Base-by-base conservation (phyloP, 106 monocot species). In the Gastrodia elata region DNA sequence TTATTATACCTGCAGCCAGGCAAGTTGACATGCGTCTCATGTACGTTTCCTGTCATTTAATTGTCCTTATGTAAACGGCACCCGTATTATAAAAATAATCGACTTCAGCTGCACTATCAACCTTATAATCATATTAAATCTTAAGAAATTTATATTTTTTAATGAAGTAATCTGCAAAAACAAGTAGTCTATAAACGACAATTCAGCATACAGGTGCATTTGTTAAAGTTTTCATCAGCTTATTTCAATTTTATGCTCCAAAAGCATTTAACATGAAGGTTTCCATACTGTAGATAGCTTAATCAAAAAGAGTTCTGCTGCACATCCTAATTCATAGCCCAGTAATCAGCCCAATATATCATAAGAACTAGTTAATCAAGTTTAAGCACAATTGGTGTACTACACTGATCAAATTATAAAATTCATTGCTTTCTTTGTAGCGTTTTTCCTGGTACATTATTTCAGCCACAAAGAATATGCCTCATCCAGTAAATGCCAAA, bases 11-110 rank as follows among this genome's bases (percentile, higher is more conserved):
- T 85, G 91, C 70, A 3, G 84, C 87, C 68, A 91, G 77, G 77
- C 85, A 91, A 72, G 91, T 87, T 35, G 91, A 85, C 61, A 82
- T 85, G 43, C 91, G 87, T 76, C 91, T 80, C 38, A 87, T 68
- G 71, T 91, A 91, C 52, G 80, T 79, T 77, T 87, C 91, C 91
- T 91, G 81, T 71, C 30, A 61, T 13, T 61, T 61, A 32, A 61
- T 61, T 61, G 5, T 61, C 22, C 18, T 18, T 52, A 22, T n/a
- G 22, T n/a, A 22, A 52, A 22, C 22, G 18, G 52, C n/a, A n/a
- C 52, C 20, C 52, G 4, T 52, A 9, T n/a, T n/a, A 7, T n/a
- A 52, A 52, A 5, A 52, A 52, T 22, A 5, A 52, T 6, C 20
- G 22, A 22, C 22, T n/a, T 52, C 22, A 20, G 24, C 22, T 46